These are phyloP conservation scores for Leccinellum luteum DNA, from an alignment of 768 basidiomycete genomes.

Conservation along the genomic window DNA sequence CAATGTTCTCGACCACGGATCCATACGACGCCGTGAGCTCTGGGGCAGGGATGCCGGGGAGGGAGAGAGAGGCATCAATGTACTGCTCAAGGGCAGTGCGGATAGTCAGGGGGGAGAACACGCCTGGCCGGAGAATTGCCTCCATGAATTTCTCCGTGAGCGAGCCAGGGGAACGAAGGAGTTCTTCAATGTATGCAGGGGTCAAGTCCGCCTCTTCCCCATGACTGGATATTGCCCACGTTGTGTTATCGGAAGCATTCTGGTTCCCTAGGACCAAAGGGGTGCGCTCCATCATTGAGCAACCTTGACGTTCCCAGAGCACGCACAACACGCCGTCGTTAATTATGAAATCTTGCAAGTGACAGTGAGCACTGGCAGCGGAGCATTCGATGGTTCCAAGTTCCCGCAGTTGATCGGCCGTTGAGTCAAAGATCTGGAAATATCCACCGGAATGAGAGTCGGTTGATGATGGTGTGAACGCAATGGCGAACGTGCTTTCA, in stretches of 20 bases:
- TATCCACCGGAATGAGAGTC: slow-evolving; percentile 71
- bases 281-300: slow-evolving; percentile 62
- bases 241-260: slow-evolving; percentile 27
- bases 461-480: slow-evolving; percentile 67
- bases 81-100: slow-evolving; percentile 83
- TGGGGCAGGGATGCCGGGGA: slow-evolving; percentile 54
- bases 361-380: slow-evolving; percentile 57
- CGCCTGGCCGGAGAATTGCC: slow-evolving; percentile 81
- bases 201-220: slow-evolving; percentile 75
- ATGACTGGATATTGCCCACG: slow-evolving; percentile 59
- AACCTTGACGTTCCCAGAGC: slow-evolving; percentile 81
- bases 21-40: slow-evolving; percentile 62
- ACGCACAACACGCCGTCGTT: slow-evolving; percentile 53
- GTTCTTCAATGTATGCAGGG: slow-evolving; percentile 85
- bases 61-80: slow-evolving; percentile 63
- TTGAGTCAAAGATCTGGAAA: slow-evolving; percentile 64
- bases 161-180: slow-evolving; percentile 67
- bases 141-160: slow-evolving; percentile 77
- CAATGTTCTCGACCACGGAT: slow-evolving; percentile 71
- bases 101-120: slow-evolving; percentile 83
- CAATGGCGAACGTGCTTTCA: slow-evolving; percentile 61
- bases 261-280: slow-evolving; percentile 41
- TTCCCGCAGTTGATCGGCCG: slow-evolving; percentile 58
- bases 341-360: slow-evolving; percentile 78
- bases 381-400: slow-evolving; percentile 61